Base-by-base conservation (phyloP, 1,284 basidiomycete species). In the Apiotrichum veenhuisii region DNA sequence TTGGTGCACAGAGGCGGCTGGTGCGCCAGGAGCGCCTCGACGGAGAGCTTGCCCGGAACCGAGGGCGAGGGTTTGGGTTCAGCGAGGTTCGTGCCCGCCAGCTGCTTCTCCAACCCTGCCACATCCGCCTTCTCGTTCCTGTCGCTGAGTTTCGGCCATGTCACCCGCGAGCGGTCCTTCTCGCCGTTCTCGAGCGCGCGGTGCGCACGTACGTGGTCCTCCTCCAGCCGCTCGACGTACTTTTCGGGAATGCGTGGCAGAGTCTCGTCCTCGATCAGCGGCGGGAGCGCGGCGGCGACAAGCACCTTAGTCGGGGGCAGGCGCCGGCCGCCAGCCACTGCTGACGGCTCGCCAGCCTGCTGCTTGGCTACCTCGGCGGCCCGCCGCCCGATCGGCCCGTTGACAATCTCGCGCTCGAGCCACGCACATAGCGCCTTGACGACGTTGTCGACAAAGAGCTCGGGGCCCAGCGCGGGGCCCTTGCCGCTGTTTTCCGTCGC, bases 211-310 rank as follows among this genome's bases (percentile, higher is more conserved):
- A 25, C 40, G 49, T 62, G 60, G 40, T 64, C 63, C 27, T 55
- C 58, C 46, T 63, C 64, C 17, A 63, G 48, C 9, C 64, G 56
- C 52, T 71, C 68, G 22, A 75, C 70, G 43, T 75, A 75, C 57
- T 75, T 75, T 48, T 70, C 69, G 15, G 67, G 70, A 50, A 75
- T 73, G 7, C 70, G 63, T 5, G 64, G 61, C 5, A 74, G 61
- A 0, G 64, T 64, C 30, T 64, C 61, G 51, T 75, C 73, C 54
- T 68, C 64, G 1, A 75, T 66, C 18, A 75, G 53, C n/a, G 73
- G 72, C 2, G 73, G 73, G 7, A 74, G 59, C 1, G 70, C 70
- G 3, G 55, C 69, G 0, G 70, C 68, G 4, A 75, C 62, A 2
- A 75, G 59, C 12, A 75, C 61, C 20, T 52, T 54, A 18, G 61